Base-by-base conservation (phyloP, 73 alveolate species). In the Effrenium voratum region DNA sequence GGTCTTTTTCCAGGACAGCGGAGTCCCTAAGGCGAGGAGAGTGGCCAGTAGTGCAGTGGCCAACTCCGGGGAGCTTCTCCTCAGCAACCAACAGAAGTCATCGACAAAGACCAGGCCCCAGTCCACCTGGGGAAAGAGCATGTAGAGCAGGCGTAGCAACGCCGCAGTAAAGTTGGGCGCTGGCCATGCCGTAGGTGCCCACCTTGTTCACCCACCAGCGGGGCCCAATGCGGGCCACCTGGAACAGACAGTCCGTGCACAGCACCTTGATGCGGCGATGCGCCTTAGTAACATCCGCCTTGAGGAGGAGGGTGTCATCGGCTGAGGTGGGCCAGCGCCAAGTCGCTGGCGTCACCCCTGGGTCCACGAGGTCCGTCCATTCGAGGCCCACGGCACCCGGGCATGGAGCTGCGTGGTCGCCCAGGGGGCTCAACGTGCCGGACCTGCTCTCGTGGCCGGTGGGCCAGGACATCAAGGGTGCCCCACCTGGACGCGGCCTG, bases 131-230 rank as follows among this genome's bases (percentile, higher is more conserved):
- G 93, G 93, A 30, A 82, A 82, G 24, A 82, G 38, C 22, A 10
- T 22, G 52, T 82, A 82, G 22, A 36, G 3, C 30, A 82, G 15
- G 13, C 93, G 32, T 8, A 49, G 93, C 22, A 82, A 34, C 45
- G 68, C 91, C 91, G 72, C 91, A 80, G 47, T 80, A 80, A 32
- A 80, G 45, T 32, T 80, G 91, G n/a, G 91, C 91, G 52, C 91
- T 80, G 0, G 87, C 87, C 87, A 76, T 4, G 63, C 87, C 87
- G 38, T 76, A 76, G 60, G 87, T 80, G 72, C 91, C 91, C 45
- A 80, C 91, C 32, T 45, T 80, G 70, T 80, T 80, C 43, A 80
- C 52, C 91, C 91, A 80, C 91, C 91, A 80, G 43, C 46, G 72
- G 0, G 43, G 47, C 28, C 57, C 72, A 24, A 80, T 19, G 0